Conservation (phyloP, 306 rosid species). For the Sicyos edulis region DNA sequence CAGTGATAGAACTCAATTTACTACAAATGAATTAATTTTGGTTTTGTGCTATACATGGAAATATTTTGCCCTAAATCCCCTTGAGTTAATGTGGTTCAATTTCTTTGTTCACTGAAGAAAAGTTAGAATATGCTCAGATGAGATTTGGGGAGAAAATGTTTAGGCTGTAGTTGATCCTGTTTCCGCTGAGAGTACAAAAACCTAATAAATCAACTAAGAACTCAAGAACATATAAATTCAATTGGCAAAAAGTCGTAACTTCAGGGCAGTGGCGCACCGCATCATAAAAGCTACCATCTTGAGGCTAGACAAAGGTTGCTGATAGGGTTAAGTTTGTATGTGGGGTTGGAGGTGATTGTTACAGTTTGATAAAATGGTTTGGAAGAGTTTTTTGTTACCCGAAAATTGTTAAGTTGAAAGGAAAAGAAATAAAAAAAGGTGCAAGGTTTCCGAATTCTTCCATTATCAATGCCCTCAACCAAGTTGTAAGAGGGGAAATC, state of each 20-base stretch:
- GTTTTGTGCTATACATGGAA: too few relatives aligned
- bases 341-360: neutral
- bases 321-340: neutral
- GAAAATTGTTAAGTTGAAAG: neutral
- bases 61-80: too few relatives aligned
- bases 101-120: neutral
- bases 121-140: neutral
- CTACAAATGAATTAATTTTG: too few relatives aligned
- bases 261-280: neutral
- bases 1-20: too few relatives aligned
- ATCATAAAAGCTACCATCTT: neutral
- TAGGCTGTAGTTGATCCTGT: neutral
- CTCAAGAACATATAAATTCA: neutral
- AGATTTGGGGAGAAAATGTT: conserved; percentile 7
- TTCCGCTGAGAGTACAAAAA: neutral
- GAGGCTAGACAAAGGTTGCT: neutral
- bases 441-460: neutral
- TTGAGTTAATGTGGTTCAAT: conserved; percentile 7
- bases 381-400: neutral
- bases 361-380: neutral
- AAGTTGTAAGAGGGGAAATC: neutral
- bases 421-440: neutral
- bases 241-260: neutral
- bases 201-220: neutral
- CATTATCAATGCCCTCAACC: neutral